A percentile compares a stretch with the other conserved stretches of the same genome.
phyloP scores from a whole-genome alignment of 83 land plant species.

The Picea engelmannii region DNA sequence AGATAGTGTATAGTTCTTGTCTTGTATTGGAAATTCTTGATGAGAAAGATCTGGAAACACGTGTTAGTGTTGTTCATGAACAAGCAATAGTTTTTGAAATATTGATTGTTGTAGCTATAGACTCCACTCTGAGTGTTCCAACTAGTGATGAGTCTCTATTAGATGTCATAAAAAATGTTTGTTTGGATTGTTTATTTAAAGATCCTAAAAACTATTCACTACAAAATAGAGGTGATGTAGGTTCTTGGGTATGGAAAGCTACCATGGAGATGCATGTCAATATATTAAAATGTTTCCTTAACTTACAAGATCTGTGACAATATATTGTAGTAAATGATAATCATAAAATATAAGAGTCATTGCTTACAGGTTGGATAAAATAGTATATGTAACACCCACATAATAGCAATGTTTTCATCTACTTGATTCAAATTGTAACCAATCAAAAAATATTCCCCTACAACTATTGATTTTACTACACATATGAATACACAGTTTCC shows the following conservation, averaged over 20 bases:
- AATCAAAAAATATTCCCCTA: too few species aligned
- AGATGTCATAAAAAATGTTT: slow-evolving; percentile 58
- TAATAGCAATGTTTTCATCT: too few species aligned
- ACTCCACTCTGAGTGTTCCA: slow-evolving; percentile 10
- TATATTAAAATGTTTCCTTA: too few species aligned
- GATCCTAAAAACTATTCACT: slow-evolving; percentile 94
- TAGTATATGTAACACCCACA: too few species aligned
- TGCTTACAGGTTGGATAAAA: too few species aligned
- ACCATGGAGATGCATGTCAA: slow-evolving; percentile 77
- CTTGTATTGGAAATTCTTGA: slow-evolving; percentile 72
- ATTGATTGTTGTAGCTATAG: slow-evolving; percentile 33
- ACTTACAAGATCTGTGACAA: too few species aligned
- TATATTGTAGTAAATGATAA: too few species aligned
- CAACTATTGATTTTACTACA: too few species aligned
- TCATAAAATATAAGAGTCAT: too few species aligned
- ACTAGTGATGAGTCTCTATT: slow-evolving; percentile 34
- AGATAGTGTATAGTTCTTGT: slow-evolving; percentile 63
- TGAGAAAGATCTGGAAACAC: slow-evolving; percentile 93
- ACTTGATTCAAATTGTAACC: too few species aligned
- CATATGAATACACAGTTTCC: too few species aligned
- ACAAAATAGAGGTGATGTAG: slow-evolving; percentile 97
- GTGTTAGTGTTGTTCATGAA: slow-evolving; percentile 88
- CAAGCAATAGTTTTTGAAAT: slow-evolving; percentile 77
- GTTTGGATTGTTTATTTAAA: slow-evolving; percentile 62
- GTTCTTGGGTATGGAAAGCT: slow-evolving; percentile 97